phyloP scores from a whole-genome alignment of 495 filamentous ascomycete genomes.

The Hypomontagnella submonticulosa region DNA sequence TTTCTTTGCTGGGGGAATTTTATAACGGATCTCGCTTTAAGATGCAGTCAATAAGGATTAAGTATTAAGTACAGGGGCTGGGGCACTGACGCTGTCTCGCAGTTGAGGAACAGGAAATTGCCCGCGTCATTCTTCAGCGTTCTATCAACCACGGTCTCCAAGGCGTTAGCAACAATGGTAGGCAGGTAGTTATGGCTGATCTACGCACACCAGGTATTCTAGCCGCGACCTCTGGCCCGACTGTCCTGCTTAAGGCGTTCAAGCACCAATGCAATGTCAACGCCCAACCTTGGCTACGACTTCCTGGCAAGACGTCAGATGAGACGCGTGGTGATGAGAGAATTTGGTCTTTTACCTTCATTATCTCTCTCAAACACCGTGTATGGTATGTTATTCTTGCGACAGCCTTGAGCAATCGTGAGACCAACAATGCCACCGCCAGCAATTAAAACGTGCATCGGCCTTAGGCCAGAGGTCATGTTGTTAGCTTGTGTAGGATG shows the following conservation, averaged over 20 bases:
- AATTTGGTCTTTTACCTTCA: neutral
- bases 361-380: conserved; percentile 10
- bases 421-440: conserved; percentile 71
- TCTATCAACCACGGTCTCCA: conserved; percentile 19
- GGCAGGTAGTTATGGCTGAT: neutral
- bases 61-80: neutral
- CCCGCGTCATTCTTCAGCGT: conserved; percentile 55
- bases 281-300: conserved; percentile 24
- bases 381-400: conserved; percentile 43
- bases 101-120: conserved; percentile 65
- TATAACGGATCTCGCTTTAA: conserved; percentile 52
- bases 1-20: conserved; percentile 57
- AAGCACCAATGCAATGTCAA: conserved; percentile 29
- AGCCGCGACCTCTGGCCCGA: conserved; percentile 6
- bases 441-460: conserved; percentile 62
- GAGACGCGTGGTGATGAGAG: neutral
- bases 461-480: neutral
- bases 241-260: conserved; percentile 16
- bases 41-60: neutral
- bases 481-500: too few relatives aligned
- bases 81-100: conserved; percentile 51
- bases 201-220: conserved; percentile 7
- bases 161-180: neutral
- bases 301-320: conserved; percentile 6
- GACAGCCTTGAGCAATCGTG: conserved; percentile 67